Evolutionary conservation across 108 stramenopile species (phyloP), one percentile per base, ranked within the genome.

Genomic region (Cyclotella kingstonii): DNA sequence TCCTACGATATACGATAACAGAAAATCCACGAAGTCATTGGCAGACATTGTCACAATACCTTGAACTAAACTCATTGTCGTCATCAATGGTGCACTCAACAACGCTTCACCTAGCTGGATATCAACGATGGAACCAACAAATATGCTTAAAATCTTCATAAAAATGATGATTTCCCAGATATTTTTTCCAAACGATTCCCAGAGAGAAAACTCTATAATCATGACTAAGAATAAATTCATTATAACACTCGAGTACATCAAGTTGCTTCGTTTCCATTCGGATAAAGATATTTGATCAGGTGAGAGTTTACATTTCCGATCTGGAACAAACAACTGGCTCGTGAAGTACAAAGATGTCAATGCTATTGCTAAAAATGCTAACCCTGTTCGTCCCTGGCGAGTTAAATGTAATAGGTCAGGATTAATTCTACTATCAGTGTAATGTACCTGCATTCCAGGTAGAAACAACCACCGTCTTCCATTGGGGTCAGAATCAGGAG

Each of bases 11-110:
- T 89, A 86, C 19, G 79, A 81, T 5, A 88, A 51, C 8, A 94
- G 63, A 62, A 94, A 91, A 68, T 91, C 93, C 69, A 85, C 43
- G 58, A 94, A 94, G 68, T 94, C 85, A 40, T 82, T 73, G 4
- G 88, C 82, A 11, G 79, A 80, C 46, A 90, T 78, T 2, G 84
- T 84, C 19, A 84, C 74, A 21, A 90, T 48, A 14, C 63, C 77
- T 54, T 79, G 69, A 9, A 88, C 60, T 27, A 89, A 31, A n/a
- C 70, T 84, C 40, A 88, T 52, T 41, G 81, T 76, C 5, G 86
- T 86, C 54, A 68, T 73, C 12, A 91, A 48, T 29, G 93, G 93
- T 7, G 80, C 76, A 53, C 77, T 76, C 56, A 90, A 46, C n/a
- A 94, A 73, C 21, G 74, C 64, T 61, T 92, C 93, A 35, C 85